Conservation (phyloP, 495 filamentous ascomycete genomes). For the Xylaria curta region DNA sequence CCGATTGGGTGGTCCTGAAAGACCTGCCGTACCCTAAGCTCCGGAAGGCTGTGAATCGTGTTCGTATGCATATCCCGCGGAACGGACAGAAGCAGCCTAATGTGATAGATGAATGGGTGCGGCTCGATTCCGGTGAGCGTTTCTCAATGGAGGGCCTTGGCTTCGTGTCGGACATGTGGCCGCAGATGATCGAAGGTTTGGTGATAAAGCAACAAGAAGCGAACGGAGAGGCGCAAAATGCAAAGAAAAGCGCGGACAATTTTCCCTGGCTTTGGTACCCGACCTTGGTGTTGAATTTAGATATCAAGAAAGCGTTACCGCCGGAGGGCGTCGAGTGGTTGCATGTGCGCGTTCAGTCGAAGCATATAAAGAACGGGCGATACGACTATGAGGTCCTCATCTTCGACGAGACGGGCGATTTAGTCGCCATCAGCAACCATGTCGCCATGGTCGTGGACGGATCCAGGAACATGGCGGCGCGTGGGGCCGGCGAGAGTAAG, state of each 20-base stretch:
- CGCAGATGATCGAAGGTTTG: constrained; percentile 31
- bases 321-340: constrained; percentile 68
- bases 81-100: constrained; percentile 50
- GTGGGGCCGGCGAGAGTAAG: constrained; percentile 33
- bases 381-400: constrained; percentile 68
- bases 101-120: constrained; percentile 69
- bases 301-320: constrained; percentile 69
- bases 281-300: constrained; percentile 69
- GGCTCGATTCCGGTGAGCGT: constrained; percentile 55
- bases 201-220: constrained; percentile 15
- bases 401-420: constrained; percentile 58
- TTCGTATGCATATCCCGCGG: constrained; percentile 63
- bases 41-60: constrained; percentile 62
- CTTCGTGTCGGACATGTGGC: constrained; percentile 67
- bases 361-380: constrained; percentile 63
- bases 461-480: constrained; percentile 57
- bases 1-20: constrained; percentile 48
- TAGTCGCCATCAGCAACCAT: constrained; percentile 68
- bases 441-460: constrained; percentile 62
- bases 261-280: constrained; percentile 70
- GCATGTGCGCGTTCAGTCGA: constrained; percentile 61
- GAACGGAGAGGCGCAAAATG: neutral
- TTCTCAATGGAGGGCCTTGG: constrained; percentile 64
- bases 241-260: constrained; percentile 34
- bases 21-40: constrained; percentile 61